A percentile compares a stretch with the other conserved stretches of the same genome.
Evolutionary conservation across 331 rosid genomes (phyloP).

Genomic region (Quercus lobata): DNA sequence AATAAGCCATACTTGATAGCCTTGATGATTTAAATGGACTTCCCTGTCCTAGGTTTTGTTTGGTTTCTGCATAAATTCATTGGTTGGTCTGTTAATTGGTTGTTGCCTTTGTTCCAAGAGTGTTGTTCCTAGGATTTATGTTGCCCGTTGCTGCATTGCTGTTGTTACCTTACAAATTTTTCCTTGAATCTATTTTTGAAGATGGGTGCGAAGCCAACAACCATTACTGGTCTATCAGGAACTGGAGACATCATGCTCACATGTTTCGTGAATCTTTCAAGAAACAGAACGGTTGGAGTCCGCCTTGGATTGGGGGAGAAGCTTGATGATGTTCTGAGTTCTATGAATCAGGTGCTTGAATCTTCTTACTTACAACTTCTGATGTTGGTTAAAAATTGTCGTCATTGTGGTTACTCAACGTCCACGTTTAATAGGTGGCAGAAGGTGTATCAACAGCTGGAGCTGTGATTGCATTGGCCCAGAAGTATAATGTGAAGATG

Average conservation of each 20-base stretch:
- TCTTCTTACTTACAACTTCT: background rate
- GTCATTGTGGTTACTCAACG: slow-evolving; percentile 6
- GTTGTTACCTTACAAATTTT: slow-evolving; percentile 20
- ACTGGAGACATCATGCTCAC: slow-evolving; percentile 97
- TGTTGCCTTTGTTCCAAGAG: background rate
- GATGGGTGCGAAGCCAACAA: slow-evolving; percentile 95
- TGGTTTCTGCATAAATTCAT: background rate
- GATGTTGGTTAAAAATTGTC: slow-evolving; percentile 4
- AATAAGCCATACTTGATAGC: background rate
- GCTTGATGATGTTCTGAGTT: slow-evolving; percentile 67
- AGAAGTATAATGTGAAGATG: slow-evolving; percentile 88
- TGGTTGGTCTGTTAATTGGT: background rate
- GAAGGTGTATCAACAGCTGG: slow-evolving; percentile 97
- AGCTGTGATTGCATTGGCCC: slow-evolving; percentile 88
- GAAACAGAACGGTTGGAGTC: slow-evolving; percentile 85
- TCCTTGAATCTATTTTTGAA: slow-evolving; percentile 34
- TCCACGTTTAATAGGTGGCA: slow-evolving; percentile 26
- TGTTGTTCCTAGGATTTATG: background rate
- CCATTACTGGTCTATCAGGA: slow-evolving; percentile 92
- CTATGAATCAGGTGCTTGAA: slow-evolving; percentile 82
- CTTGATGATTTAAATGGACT: background rate
- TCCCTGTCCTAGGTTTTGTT: background rate
- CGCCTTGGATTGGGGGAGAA: slow-evolving; percentile 90
- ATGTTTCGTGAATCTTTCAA: slow-evolving; percentile 85
- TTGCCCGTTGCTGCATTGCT: background rate